Evolutionary conservation across 2,329 filamentous ascomycete species (phyloP).

Genomic region (Nothomitra cinnamomea): DNA sequence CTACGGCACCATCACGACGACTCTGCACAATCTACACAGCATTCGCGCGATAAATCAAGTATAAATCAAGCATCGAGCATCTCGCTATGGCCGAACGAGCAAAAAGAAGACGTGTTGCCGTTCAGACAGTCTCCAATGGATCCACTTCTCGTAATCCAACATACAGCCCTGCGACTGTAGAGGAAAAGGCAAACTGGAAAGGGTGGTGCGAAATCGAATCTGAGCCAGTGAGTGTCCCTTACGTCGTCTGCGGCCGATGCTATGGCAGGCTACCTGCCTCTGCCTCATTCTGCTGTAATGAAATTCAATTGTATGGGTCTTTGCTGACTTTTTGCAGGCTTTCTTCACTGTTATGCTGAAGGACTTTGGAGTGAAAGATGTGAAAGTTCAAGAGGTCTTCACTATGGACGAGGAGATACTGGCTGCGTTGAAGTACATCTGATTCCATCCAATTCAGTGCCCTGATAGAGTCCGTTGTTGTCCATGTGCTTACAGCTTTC

Average conservation of each 20-base stretch:
- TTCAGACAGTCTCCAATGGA: background rate
- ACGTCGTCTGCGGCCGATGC: background rate
- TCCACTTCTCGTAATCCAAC: slow-evolving; percentile 14
- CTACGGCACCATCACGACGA: background rate
- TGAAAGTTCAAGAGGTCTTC: slow-evolving; percentile 63
- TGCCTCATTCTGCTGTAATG: background rate
- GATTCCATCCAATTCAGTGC: background rate
- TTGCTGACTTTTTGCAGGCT: slow-evolving; percentile 31
- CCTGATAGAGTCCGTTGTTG: background rate
- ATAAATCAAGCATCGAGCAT: too few relatives aligned
- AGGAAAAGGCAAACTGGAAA: slow-evolving; percentile 27
- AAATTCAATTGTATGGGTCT: background rate
- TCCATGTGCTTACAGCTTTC: background rate
- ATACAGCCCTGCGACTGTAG: slow-evolving; percentile 17
- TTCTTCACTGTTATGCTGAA: slow-evolving; percentile 76
- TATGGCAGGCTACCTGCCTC: background rate
- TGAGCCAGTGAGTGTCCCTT: slow-evolving; percentile 47
- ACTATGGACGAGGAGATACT: slow-evolving; percentile 46
- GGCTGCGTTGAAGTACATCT: background rate
- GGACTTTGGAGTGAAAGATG: slow-evolving; percentile 56
- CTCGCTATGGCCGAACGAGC: background rate
- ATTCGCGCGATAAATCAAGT: too few relatives aligned
- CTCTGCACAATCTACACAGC: background rate
- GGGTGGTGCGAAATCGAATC: slow-evolving; percentile 74
- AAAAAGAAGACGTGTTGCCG: background rate